Base-by-base conservation (phyloP, 352 stramenopile species). In the Pythium apleroticum region DNA sequence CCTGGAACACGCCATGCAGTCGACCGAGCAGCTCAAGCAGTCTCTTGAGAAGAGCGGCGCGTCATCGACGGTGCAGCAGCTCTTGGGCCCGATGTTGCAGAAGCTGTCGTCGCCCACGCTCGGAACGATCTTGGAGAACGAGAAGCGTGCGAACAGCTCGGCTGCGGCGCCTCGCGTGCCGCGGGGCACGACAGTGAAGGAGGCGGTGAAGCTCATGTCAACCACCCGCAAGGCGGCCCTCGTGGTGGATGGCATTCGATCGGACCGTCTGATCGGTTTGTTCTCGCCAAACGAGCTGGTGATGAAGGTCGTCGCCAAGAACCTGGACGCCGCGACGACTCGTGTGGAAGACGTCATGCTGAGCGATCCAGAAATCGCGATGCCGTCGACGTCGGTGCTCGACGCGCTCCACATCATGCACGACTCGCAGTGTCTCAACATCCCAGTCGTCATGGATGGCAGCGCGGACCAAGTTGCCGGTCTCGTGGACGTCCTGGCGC, bases 201-300 rank as follows among this genome's bases (percentile, higher is more conserved):
- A 92, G 27, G 88, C 81, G 3, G 85, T 74, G 5, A 91, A 93
- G 64, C 67, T 78, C 0, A 95, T 98, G 71, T 84, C 86, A 11
- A 74, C 67, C 8, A 75, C 86, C 8, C 81, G 91, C 30, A 98
- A 99, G 74, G 97, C 96, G 14, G 92, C 90, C 1, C 76, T 99
- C 28, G 92, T 99, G 53, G 93, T 98, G 8, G 94, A 98, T 45
- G 77, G 84, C 15, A 77, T 96, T 14, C 87, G 93, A 35, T 80
- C 81, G 20, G 80, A 93, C 52, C 81, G 91, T 50, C 71, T 99
- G 10, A 83, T 98, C 25, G 97, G 97, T 39, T 88, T 99, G 35
- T 98, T 99, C 65, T 98, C 96, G 15, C 97, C 97, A 28, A 98
- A 98, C 65, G 97, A 99, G 71, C 82, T 99, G 69, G 96, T 99